These are phyloP conservation scores for Fusarium algeriense DNA, from an alignment of 2,329 filamentous ascomycete species.

Conservation along the genomic window DNA sequence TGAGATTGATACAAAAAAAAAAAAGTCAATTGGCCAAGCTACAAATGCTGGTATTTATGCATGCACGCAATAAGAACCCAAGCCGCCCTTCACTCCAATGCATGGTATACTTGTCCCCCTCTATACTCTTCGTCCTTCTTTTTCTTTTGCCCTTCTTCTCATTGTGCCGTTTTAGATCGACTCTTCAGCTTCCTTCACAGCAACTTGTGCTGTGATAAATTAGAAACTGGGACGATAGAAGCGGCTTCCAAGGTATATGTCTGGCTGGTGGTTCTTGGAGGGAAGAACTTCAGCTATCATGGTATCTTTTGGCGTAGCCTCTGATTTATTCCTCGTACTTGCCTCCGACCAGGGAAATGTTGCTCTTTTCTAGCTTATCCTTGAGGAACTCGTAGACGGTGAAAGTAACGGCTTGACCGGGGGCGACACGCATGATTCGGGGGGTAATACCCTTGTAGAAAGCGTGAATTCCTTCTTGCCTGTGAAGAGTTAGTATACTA, in stretches of 20 bases:
- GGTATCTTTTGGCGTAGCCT: neutral
- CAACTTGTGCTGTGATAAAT: constrained; percentile 31
- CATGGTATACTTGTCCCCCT: constrained; percentile 45
- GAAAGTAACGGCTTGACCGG: constrained; percentile 86
- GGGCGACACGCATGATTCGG: constrained; percentile 95
- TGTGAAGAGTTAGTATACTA: constrained; percentile 50
- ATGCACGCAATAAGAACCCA: constrained; percentile 45
- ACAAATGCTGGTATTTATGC: constrained; percentile 49
- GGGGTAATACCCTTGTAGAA: constrained; percentile 99
- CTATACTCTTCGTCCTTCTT: constrained; percentile 31
- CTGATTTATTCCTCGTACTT: constrained; percentile 73
- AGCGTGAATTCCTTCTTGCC: constrained; percentile 90
- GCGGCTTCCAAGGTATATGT: neutral
- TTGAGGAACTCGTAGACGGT: constrained; percentile 84
- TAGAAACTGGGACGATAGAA: constrained; percentile 29
- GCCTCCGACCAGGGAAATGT: constrained; percentile 69
- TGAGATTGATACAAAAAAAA: constrained; percentile 37
- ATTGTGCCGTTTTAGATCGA: constrained; percentile 22
- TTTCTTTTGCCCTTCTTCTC: constrained; percentile 9
- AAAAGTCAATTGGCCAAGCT: constrained; percentile 46
- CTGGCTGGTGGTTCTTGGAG: neutral
- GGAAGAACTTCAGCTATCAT: neutral
- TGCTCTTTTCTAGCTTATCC: constrained; percentile 76
- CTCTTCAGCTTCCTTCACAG: constrained; percentile 31
- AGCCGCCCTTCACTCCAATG: constrained; percentile 38